Base-by-base conservation (phyloP, 768 basidiomycete species). In the Boletus speciosus region DNA sequence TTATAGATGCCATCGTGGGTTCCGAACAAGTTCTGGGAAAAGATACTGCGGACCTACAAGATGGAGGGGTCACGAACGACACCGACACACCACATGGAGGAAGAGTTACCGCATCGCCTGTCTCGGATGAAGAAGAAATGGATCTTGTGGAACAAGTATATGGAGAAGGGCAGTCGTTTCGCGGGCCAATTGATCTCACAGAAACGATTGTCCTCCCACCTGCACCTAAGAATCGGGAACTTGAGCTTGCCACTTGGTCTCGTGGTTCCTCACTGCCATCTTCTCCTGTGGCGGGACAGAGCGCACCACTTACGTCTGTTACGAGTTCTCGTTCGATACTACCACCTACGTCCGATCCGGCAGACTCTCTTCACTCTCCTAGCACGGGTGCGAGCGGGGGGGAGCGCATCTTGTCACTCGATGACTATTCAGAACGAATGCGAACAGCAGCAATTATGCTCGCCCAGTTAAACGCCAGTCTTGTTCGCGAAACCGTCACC, bases 351-450 rank as follows among this genome's bases (percentile, higher is more conserved):
- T 16, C 52, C 15, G 23, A 42, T 16, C 10, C 35, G 5, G 34
- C 54, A 29, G 59, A 60, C 14, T 41, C 48, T 11, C 37, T 35
- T 16, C 51, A 29, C 38, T 57, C 52, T 37, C 45, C 58, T 19
- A 47, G 39, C 31, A 47, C 34, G 3, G 45, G 15, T 35, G 6
- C 44, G 16, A 53, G 47, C 21, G 54, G 47, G 46, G 45, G 47
- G n/a, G 62, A 64, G n/a, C 52, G 37, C 34, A 46, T 59, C 25
- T 74, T 98, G 14, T 93, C 94, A 1, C 76, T 99, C 23, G 96
- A 99, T 62, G 96, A 99, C 61, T 99, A 99, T 73, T 96, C 96
- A 1, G 93, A 98, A 61, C 84, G 97, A 47, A 99, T 99, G 97
- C 85, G 93, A 8, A 97, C 94, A 10, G 97, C 97, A 10, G 97